A percentile compares a stretch with the other conserved stretches of the same genome.
phyloP scores from a whole-genome alignment of 257 asterid genomes.

The Scutellaria galericulata region DNA sequence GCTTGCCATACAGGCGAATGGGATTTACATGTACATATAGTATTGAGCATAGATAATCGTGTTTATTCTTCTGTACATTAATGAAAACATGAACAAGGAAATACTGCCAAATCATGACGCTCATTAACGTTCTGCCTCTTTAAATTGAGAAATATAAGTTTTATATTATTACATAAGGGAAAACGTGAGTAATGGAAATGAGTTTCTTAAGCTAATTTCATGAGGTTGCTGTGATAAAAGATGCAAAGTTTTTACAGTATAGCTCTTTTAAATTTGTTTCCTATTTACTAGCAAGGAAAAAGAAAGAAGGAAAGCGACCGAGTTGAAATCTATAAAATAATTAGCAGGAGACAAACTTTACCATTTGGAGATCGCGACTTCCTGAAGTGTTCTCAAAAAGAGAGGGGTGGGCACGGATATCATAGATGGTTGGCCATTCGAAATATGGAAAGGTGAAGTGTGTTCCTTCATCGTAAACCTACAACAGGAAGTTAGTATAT shows the following conservation, averaged over 20 bases:
- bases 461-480: constrained; percentile 90
- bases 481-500: background rate
- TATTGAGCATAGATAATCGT: background rate
- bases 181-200: too few species aligned
- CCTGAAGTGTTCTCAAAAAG: constrained; percentile 83
- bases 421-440: constrained; percentile 81
- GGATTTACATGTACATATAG: too few species aligned
- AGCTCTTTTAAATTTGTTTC: too few species aligned
- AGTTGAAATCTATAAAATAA: too few species aligned
- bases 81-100: background rate
- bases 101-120: too few species aligned
- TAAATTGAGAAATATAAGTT: too few species aligned
- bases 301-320: background rate
- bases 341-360: constrained; percentile 25
- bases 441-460: constrained; percentile 85
- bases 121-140: too few species aligned
- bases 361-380: constrained; percentile 95
- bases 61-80: background rate
- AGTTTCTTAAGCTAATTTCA: too few species aligned
- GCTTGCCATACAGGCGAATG: constrained; percentile 23
- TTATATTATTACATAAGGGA: too few species aligned
- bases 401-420: constrained; percentile 87
- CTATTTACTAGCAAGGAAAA: too few species aligned
- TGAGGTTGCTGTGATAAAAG: too few species aligned
- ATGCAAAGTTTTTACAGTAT: too few species aligned